Conservation (phyloP, 1,139 yeast species). For the Geotrichum bryndzae region DNA sequence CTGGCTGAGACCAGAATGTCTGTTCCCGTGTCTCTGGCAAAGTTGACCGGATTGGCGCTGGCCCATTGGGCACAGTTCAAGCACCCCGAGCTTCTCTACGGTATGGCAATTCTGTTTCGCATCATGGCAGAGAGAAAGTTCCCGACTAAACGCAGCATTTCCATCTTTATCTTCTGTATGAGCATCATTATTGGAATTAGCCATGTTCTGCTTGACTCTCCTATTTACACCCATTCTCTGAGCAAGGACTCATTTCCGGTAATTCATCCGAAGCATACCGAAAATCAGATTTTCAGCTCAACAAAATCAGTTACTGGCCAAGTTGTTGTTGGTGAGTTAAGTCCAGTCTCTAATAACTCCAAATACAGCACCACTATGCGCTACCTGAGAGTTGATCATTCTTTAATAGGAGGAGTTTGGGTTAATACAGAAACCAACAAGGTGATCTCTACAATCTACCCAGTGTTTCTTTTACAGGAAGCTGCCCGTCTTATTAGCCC, state of each 20-base stretch:
- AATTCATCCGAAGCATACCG: not conserved
- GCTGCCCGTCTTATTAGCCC: slow-evolving; percentile 1
- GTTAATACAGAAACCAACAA: not conserved
- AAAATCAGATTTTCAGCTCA: not conserved
- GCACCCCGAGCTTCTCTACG: not conserved
- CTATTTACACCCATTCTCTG: not conserved
- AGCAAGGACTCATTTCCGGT: not conserved
- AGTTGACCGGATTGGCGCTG: not conserved
- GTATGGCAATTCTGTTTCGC: not conserved
- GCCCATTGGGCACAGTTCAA: not conserved
- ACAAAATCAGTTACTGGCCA: slow-evolving; percentile 1
- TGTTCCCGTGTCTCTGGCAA: not conserved
- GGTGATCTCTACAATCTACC: slow-evolving; percentile 5
- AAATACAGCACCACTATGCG: slow-evolving; percentile 4
- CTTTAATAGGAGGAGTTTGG: slow-evolving; percentile 10
- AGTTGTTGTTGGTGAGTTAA: slow-evolving; percentile 8
- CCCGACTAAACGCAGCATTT: not conserved
- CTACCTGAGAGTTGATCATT: slow-evolving; percentile 5
- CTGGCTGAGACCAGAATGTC: not conserved
- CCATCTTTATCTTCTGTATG: not conserved
- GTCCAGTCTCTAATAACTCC: not conserved
- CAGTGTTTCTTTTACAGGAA: slow-evolving; percentile 10
- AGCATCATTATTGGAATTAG: not conserved
- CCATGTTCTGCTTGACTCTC: not conserved
- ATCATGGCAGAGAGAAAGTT: not conserved